These are phyloP conservation scores for Cercospora beticola DNA, from an alignment of 2,329 filamentous ascomycete species.

Conservation along the genomic window DNA sequence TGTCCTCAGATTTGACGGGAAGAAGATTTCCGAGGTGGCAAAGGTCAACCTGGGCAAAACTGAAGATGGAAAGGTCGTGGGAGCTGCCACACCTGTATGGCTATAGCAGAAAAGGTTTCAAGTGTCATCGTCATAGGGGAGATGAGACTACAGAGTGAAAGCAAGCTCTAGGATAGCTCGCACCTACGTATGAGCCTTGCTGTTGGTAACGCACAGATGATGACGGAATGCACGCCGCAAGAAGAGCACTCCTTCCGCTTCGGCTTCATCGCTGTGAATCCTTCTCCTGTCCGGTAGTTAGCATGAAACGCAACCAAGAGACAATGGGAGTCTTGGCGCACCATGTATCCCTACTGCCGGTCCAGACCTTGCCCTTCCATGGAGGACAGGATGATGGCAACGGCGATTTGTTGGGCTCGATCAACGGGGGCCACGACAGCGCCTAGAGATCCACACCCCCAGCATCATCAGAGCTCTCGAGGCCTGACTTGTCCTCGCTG, in stretches of 20 bases:
- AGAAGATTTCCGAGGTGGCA: conserved; percentile 33
- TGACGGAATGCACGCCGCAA: conserved; percentile 10
- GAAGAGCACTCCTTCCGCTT: conserved; percentile 14
- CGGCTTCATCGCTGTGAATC: conserved; percentile 10
- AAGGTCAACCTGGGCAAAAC: conserved; percentile 35
- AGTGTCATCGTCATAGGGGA: conserved; percentile 2
- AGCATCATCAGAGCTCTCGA: conserved; percentile 13
- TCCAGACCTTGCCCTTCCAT: conserved; percentile 9
- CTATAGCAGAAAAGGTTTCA: conserved; percentile 22
- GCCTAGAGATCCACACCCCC: conserved; percentile 15
- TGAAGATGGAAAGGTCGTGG: conserved; percentile 33
- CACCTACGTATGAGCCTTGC: conserved; percentile 14
- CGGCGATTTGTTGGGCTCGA: neutral
- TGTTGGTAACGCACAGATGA: conserved; percentile 4
- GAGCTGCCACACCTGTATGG: conserved; percentile 39
- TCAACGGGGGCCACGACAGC: conserved; percentile 1
- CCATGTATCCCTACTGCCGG: conserved; percentile 10
- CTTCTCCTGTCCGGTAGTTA: conserved; percentile 1
- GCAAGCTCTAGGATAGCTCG: conserved; percentile 14
- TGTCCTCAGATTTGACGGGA: conserved; percentile 37
- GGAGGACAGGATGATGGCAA: neutral
- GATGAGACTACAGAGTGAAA: neutral
- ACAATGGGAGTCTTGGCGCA: neutral
- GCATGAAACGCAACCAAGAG: neutral
- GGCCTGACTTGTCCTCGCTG: neutral